Conservation (phyloP, 2,329 filamentous ascomycete species). For the Phialophora expanda region DNA sequence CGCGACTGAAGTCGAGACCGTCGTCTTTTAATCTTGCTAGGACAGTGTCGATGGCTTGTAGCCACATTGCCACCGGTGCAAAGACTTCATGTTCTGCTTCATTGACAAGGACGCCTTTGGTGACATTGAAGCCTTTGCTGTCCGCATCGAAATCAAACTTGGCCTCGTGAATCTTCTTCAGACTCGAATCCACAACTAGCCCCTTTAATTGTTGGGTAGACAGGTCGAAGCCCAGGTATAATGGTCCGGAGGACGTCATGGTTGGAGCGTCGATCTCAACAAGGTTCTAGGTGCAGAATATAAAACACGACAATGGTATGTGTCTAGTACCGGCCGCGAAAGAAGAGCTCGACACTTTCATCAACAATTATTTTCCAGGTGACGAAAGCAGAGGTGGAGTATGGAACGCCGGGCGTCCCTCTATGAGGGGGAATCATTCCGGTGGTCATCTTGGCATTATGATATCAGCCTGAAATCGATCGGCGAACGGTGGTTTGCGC, state of each 20-base stretch:
- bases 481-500: conserved; percentile 2
- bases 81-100: conserved; percentile 85
- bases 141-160: conserved; percentile 96
- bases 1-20: conserved; percentile 72
- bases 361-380: conserved; percentile 2
- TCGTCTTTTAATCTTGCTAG: conserved; percentile 72
- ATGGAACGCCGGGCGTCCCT: conserved; percentile 1
- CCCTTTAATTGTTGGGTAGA: conserved; percentile 97
- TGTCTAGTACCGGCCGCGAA: background rate
- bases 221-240: conserved; percentile 93
- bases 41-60: conserved; percentile 89
- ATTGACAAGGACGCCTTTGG: conserved; percentile 86
- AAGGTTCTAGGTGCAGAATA: background rate
- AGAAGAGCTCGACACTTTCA: conserved; percentile 16
- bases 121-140: conserved; percentile 75
- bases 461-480: conserved; percentile 40
- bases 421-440: conserved; percentile 19
- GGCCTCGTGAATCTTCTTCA: conserved; percentile 80
- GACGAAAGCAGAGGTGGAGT: conserved; percentile 23
- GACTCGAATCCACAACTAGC: conserved; percentile 80
- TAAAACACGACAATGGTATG: background rate
- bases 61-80: conserved; percentile 90
- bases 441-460: conserved; percentile 35
- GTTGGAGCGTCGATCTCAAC: conserved; percentile 18
- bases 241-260: conserved; percentile 58